A percentile compares a stretch with the other conserved stretches of the same genome.
phyloP scores from a whole-genome alignment of 805 yeast genomes.

The Groenewaldozyma tartarivorans region DNA sequence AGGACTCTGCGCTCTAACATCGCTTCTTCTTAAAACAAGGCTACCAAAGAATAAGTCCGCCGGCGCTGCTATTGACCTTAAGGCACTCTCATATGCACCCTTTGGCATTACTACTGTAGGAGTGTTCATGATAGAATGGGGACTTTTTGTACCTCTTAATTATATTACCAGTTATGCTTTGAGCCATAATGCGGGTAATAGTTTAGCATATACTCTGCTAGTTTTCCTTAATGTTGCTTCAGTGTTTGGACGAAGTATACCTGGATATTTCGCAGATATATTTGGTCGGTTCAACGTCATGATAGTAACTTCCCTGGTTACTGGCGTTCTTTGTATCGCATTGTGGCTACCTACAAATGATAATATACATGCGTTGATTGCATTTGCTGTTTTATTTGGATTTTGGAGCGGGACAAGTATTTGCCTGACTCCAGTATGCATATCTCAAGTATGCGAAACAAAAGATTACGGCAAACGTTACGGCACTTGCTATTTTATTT shows the following conservation, averaged over 20 bases:
- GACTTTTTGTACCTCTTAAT: conserved; percentile 42
- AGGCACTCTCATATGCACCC: conserved; percentile 21
- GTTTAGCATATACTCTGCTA: conserved; percentile 30
- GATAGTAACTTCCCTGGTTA: conserved; percentile 36
- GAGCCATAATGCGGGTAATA: conserved; percentile 15
- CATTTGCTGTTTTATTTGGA: conserved; percentile 47
- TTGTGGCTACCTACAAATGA: conserved; percentile 60
- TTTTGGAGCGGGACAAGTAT: conserved; percentile 53
- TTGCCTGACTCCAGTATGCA: conserved; percentile 58
- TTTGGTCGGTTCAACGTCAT: conserved; percentile 51
- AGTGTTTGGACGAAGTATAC: conserved; percentile 43
- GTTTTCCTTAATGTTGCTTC: conserved; percentile 42
- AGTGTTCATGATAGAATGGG: conserved; percentile 37
- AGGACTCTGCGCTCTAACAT: conserved; percentile 23
- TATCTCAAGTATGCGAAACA: conserved; percentile 55
- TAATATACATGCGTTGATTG: conserved; percentile 34
- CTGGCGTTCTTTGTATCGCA: conserved; percentile 39
- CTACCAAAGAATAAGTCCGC: conserved; percentile 17
- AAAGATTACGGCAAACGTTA: conserved; percentile 58
- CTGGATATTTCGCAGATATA: conserved; percentile 46
- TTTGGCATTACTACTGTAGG: conserved; percentile 24
- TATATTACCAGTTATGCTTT: conserved; percentile 49
- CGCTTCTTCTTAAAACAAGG: conserved; percentile 32
- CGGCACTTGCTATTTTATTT: conserved; percentile 51
- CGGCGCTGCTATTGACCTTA: conserved; percentile 22